Percentiles rank a stretch among this genome's conserved stretches.
phyloP scores from a whole-genome alignment of 2,329 filamentous ascomycete species.

The Phoma sp. region DNA sequence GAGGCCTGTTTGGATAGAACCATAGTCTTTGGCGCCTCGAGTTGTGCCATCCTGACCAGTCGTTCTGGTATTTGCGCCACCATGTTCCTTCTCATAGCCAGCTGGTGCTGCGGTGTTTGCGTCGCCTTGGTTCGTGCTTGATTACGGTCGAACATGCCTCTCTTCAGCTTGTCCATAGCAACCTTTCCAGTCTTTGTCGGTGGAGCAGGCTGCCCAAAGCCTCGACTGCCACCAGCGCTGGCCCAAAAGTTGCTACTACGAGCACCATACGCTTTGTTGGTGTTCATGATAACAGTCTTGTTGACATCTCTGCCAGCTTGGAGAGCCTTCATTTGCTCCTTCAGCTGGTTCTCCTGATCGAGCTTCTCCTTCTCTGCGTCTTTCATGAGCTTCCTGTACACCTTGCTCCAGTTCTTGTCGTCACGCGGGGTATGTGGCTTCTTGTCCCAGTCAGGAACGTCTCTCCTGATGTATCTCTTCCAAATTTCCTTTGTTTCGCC shows the following conservation, averaged over 20 bases:
- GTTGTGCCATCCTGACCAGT: slow-evolving; percentile 41
- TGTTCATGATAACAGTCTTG: slow-evolving; percentile 42
- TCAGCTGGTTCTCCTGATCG: slow-evolving; percentile 41
- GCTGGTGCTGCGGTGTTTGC: slow-evolving; percentile 37
- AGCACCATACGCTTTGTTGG: slow-evolving; percentile 31
- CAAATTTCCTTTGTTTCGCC: slow-evolving; percentile 76
- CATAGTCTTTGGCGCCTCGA: slow-evolving; percentile 31
- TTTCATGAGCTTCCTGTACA: slow-evolving; percentile 65
- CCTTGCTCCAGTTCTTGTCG: slow-evolving; percentile 74
- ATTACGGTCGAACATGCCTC: slow-evolving; percentile 43
- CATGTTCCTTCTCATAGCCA: slow-evolving; percentile 31
- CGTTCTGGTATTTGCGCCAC: slow-evolving; percentile 39
- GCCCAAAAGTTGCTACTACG: slow-evolving; percentile 25
- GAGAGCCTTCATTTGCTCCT: slow-evolving; percentile 39
- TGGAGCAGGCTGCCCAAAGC: slow-evolving; percentile 34
- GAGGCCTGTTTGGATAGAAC: slow-evolving; percentile 36
- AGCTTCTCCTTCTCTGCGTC: slow-evolving; percentile 48
- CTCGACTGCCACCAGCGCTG: slow-evolving; percentile 22
- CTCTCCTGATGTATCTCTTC: slow-evolving; percentile 76
- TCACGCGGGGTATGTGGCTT: slow-evolving; percentile 69
- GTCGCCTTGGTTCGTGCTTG: slow-evolving; percentile 39
- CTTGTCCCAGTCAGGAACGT: slow-evolving; percentile 72
- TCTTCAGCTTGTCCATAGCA: slow-evolving; percentile 43
- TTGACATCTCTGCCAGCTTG: slow-evolving; percentile 40
- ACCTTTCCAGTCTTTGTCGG: slow-evolving; percentile 45